These are phyloP conservation scores for Calocera cornea DNA, from an alignment of 768 basidiomycete genomes.

Conservation along the genomic window DNA sequence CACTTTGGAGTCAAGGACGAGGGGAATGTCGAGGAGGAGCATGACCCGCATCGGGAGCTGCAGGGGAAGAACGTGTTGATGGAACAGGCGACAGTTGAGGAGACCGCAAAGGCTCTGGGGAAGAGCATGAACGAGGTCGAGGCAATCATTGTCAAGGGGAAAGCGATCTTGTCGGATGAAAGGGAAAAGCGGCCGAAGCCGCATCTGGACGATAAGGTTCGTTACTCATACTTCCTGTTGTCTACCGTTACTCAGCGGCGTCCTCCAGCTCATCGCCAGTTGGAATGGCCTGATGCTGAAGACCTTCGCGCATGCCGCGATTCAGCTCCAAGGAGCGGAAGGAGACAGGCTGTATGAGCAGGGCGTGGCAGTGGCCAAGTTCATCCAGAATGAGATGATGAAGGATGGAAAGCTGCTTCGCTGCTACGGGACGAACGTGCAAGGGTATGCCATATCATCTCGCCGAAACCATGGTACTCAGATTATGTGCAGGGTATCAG, in stretches of 20 bases:
- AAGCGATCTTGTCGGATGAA: slow-evolving; percentile 19
- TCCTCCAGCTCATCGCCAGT: slow-evolving; percentile 22
- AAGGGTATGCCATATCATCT: neutral
- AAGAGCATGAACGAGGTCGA: slow-evolving; percentile 17
- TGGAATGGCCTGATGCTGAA: slow-evolving; percentile 34
- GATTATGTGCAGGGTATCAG: slow-evolving; percentile 11
- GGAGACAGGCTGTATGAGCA: neutral
- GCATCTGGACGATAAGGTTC: slow-evolving; percentile 30
- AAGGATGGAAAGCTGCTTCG: neutral
- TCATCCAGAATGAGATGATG: neutral
- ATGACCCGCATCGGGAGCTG: slow-evolving; percentile 30
- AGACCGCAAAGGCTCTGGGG: neutral
- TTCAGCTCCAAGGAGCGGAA: slow-evolving; percentile 8
- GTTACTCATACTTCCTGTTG: neutral
- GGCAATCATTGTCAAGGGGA: slow-evolving; percentile 13
- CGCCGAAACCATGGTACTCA: neutral
- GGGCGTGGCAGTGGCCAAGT: neutral
- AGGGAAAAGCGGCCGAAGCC: slow-evolving; percentile 28
- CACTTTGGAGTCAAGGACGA: slow-evolving; percentile 26
- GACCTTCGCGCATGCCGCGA: slow-evolving; percentile 16
- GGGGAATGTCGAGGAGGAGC: slow-evolving; percentile 28
- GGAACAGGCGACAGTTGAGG: slow-evolving; percentile 15
- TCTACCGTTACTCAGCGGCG: neutral
- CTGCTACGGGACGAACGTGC: neutral
- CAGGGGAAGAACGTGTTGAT: slow-evolving; percentile 15